Conservation (phyloP, 495 filamentous ascomycete species). For the Oidiodendron maius region DNA sequence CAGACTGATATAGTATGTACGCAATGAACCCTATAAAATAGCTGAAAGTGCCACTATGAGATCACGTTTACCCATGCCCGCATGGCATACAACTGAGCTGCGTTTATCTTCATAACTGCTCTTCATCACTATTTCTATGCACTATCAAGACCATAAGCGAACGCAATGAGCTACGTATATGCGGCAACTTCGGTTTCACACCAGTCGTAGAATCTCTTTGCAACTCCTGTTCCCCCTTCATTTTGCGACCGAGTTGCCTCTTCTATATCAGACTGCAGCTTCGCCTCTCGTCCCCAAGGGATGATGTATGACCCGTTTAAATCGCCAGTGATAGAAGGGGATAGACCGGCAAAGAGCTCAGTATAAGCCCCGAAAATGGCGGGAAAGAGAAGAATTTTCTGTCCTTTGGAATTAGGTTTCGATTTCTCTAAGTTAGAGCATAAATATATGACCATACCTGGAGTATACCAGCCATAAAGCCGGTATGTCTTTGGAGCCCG, state of each 20-base stretch:
- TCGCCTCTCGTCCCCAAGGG: constrained; percentile 30
- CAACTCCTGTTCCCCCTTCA: constrained; percentile 35
- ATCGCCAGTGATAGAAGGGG: constrained; percentile 23
- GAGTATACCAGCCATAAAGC: too few relatives aligned
- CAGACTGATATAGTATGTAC: too few relatives aligned
- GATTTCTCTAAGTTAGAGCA: neutral
- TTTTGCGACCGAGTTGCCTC: constrained; percentile 20
- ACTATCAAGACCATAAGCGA: too few relatives aligned
- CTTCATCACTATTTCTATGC: too few relatives aligned
- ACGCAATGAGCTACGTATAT: too few relatives aligned
- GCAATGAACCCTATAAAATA: too few relatives aligned
- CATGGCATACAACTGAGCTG: too few relatives aligned
- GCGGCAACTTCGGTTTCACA: constrained; percentile 34
- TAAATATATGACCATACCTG: neutral
- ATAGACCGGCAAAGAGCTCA: constrained; percentile 34
- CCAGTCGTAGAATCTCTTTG: constrained; percentile 35
- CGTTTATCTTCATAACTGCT: too few relatives aligned
- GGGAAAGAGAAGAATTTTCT: too few relatives aligned
- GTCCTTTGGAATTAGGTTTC: too few relatives aligned
- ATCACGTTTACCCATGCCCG: too few relatives aligned
- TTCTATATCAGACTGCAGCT: constrained; percentile 28
- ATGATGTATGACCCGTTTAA: constrained; percentile 23
- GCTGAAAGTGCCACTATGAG: too few relatives aligned
- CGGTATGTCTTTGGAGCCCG: constrained; percentile 32
- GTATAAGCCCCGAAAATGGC: constrained; percentile 36